Percentiles rank a stretch among this genome's conserved stretches.
Conservation (phyloP, 768 basidiomycete species). For the Chalciporus piperatus region DNA sequence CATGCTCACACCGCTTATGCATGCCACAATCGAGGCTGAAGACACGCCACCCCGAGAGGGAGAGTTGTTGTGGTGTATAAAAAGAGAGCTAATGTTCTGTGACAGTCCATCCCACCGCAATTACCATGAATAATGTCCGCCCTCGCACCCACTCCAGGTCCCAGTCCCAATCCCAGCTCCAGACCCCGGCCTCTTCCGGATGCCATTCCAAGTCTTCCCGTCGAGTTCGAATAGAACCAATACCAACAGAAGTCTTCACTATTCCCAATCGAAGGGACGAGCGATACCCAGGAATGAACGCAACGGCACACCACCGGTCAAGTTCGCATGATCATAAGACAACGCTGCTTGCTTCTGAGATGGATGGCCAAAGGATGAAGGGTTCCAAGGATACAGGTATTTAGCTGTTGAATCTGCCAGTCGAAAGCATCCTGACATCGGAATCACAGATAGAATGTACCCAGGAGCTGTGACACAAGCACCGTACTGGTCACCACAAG, state of each 20-base stretch:
- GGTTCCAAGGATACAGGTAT: conserved; percentile 7
- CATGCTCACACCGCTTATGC: background rate
- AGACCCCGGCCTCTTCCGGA: background rate
- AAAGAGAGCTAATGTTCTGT: background rate
- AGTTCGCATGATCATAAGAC: background rate
- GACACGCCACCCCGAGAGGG: conserved; percentile 5
- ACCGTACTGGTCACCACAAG: background rate
- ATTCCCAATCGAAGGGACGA: conserved; percentile 1
- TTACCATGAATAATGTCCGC: conserved; percentile 1
- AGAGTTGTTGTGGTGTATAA: conserved; percentile 3
- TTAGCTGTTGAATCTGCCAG: background rate
- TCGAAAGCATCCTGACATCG: background rate
- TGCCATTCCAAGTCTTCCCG: background rate
- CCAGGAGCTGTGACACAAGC: background rate
- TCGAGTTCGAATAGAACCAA: background rate
- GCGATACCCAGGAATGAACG: background rate
- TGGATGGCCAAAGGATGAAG: background rate
- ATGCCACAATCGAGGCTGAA: conserved; percentile 2
- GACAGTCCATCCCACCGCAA: background rate
- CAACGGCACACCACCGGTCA: background rate
- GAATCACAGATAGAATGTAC: conserved; percentile 2
- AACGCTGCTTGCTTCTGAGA: background rate
- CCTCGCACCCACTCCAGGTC: background rate
- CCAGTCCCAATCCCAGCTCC: background rate
- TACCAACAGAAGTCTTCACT: background rate